A percentile compares a stretch with the other conserved stretches of the same genome.
Evolutionary conservation across 164 flowering plant species (phyloP).

Genomic region (Vitis rotundifolia): DNA sequence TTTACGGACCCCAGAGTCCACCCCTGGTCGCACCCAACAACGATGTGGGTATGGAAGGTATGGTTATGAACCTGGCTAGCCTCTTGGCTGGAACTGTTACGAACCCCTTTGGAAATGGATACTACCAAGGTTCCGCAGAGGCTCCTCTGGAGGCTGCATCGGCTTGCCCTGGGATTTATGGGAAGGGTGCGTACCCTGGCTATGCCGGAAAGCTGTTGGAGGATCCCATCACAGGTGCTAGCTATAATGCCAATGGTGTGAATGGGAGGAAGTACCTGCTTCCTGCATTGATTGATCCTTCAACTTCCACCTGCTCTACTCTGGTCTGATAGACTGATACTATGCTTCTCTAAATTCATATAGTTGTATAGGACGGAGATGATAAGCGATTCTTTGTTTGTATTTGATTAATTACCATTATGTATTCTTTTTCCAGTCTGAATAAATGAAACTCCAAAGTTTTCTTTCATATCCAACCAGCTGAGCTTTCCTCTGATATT

Average conservation of each 20-base stretch:
- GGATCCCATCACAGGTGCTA: constrained; percentile 46
- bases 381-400: too few relatives aligned
- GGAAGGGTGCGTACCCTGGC: constrained; percentile 60
- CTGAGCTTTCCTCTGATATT: too few relatives aligned
- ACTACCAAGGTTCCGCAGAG: constrained; percentile 42
- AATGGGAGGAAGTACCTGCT: constrained; percentile 49
- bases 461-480: too few relatives aligned
- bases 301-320: constrained; percentile 40
- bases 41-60: constrained; percentile 56
- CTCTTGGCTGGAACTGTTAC: constrained; percentile 55
- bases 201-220: constrained; percentile 51
- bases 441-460: too few relatives aligned
- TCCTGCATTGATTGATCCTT: constrained; percentile 55
- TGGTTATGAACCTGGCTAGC: constrained; percentile 50
- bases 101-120: constrained; percentile 61
- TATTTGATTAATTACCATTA: too few relatives aligned
- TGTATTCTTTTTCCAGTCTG: too few relatives aligned
- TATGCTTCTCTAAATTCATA: too few relatives aligned
- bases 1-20: constrained; percentile 56
- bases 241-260: constrained; percentile 53
- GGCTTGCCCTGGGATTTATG: constrained; percentile 60
- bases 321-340: constrained; percentile 15
- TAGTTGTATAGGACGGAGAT: too few relatives aligned
- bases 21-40: constrained; percentile 54
- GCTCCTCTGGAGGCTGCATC: constrained; percentile 60